phyloP scores from a whole-genome alignment of 148 eudicot species.

The Chenopodium quinoa region DNA sequence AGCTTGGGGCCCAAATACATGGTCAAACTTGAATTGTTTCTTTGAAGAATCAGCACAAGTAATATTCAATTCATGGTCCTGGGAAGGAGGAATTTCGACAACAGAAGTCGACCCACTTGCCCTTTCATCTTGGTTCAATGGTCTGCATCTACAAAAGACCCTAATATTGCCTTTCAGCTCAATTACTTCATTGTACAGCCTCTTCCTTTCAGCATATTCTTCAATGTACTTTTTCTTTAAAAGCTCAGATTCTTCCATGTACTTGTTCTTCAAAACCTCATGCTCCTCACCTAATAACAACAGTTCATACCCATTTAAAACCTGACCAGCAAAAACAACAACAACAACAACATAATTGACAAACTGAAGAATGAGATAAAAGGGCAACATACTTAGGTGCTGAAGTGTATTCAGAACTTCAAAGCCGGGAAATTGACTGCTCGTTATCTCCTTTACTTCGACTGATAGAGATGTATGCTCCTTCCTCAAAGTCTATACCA shows the following conservation, averaged over 20 bases:
- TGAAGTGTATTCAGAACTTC: conserved; percentile 65
- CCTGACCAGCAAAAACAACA: background rate
- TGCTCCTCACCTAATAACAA: conserved; percentile 59
- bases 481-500: conserved; percentile 62
- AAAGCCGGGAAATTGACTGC: conserved; percentile 61
- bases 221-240: conserved; percentile 66
- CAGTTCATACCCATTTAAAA: background rate
- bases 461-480: conserved; percentile 53
- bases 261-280: conserved; percentile 62
- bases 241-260: conserved; percentile 50
- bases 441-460: conserved; percentile 64
- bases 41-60: conserved; percentile 68
- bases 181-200: conserved; percentile 91
- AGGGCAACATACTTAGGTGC: conserved; percentile 55
- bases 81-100: conserved; percentile 67
- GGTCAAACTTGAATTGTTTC: conserved; percentile 94
- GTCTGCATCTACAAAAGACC: conserved; percentile 94
- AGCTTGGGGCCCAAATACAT: conserved; percentile 74
- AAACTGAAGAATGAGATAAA: background rate
- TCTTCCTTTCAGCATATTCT: conserved; percentile 68
- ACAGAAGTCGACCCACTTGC: conserved; percentile 54
- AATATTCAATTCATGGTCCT: conserved; percentile 73
- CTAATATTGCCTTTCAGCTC: conserved; percentile 97
- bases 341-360: background rate
- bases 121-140: conserved; percentile 63